Evolutionary conservation across 2,329 filamentous ascomycete genomes (phyloP), one percentile per base, ranked within the genome.

Genomic region (Fusarium coffeatum): DNA sequence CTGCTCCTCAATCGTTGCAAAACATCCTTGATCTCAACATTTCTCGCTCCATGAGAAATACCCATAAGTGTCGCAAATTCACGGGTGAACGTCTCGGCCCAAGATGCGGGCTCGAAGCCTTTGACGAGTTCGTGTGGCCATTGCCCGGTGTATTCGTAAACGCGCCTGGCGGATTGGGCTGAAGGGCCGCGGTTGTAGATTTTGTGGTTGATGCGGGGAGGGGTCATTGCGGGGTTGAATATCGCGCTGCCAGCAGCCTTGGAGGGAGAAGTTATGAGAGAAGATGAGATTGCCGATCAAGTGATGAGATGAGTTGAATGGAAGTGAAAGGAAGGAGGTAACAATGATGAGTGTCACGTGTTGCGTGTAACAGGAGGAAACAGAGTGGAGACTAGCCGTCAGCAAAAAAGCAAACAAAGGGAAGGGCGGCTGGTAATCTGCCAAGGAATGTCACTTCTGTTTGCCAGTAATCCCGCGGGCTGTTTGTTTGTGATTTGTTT

Each of bases 51-150:
- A 9, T 27, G 12, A 13, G 22, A 18, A 9, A 63, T 27, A 12
- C 27, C n/a, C 3, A 63, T 18, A 8, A 63, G 22, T 3, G 42
- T 43, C 1, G 57, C 53, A 8, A 63, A 34, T 5, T 63, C 59
- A 7, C 34, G 9, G 3, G 27, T 45, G 3, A 43, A 55, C 1
- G 62, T 20, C 8, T 60, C 42, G 1, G 45, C 30, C 59, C 59
- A 63, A 9, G 18, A 27, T 2, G 27, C 41, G 1, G 59, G 57
- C 5, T 16, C 28, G 10, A 62, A 62, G 3, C 48, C 47, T 13
- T 27, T 42, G 11, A 37, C 37, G 1, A 63, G 32, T 2, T 63
- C 57, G 1, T 40, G 37, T 3, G 59, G 59, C 59, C 59, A 63
- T 20, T 41, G 20, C 4, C 59, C 59, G 4, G 41, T 47, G 18